Evolutionary conservation across 2,329 filamentous ascomycete genomes (phyloP).

Genomic region (Fusarium sp.): DNA sequence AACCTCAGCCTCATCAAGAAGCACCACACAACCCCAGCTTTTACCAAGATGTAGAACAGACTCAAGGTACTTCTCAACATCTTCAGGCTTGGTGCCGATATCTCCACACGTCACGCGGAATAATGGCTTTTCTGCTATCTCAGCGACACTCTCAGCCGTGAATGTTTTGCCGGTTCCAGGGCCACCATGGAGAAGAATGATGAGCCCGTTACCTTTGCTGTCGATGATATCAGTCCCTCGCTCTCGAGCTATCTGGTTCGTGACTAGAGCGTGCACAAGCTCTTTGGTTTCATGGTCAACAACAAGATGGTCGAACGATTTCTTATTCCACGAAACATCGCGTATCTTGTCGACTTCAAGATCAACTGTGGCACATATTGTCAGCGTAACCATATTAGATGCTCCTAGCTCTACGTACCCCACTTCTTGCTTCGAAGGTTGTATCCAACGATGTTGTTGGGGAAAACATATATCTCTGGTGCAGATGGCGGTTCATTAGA

Average conservation of each 20-base stretch:
- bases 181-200: constrained; percentile 52
- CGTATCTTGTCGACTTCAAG: constrained; percentile 16
- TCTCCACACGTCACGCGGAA: neutral
- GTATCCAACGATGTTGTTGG: neutral
- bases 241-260: neutral
- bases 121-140: constrained; percentile 40
- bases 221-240: constrained; percentile 50
- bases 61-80: constrained; percentile 41
- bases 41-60: constrained; percentile 36
- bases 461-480: neutral
- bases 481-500: neutral
- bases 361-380: neutral
- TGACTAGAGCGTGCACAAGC: constrained; percentile 19
- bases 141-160: constrained; percentile 46
- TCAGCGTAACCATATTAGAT: neutral
- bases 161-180: constrained; percentile 54
- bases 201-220: constrained; percentile 50
- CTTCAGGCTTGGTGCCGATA: constrained; percentile 28
- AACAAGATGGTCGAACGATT: constrained; percentile 26
- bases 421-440: constrained; percentile 9
- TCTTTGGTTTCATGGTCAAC: constrained; percentile 25
- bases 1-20: constrained; percentile 50
- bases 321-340: constrained; percentile 29
- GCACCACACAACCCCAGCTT: constrained; percentile 34
- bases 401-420: neutral